These are phyloP conservation scores for Pelargonium hybrid DNA, from an alignment of 441 rosid species.

Conservation along the genomic window DNA sequence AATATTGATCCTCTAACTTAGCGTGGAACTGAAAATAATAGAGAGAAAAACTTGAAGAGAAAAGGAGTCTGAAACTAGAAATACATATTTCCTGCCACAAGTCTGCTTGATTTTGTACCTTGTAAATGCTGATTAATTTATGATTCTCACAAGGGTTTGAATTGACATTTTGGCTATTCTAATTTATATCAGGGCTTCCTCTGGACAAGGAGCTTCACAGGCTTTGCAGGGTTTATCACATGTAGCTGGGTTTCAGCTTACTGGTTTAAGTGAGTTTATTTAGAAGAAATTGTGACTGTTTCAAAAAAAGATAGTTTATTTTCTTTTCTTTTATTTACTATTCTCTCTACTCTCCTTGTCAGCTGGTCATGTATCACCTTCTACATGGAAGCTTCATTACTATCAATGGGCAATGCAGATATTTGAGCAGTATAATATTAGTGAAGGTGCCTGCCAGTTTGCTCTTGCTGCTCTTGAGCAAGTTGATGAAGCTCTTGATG, in stretches of 20 bases:
- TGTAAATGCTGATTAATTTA: not conserved
- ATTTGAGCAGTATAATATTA: conserved; percentile 80
- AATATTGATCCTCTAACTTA: too few relatives aligned
- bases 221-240: conserved; percentile 69
- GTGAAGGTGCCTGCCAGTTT: conserved; percentile 93
- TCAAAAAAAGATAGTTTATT: not conserved
- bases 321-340: conserved; percentile 12
- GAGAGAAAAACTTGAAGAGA: too few relatives aligned
- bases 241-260: conserved; percentile 57
- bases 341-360: conserved; percentile 11
- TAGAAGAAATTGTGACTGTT: conserved; percentile 7
- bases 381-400: conserved; percentile 88
- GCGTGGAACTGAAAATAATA: not conserved
- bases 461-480: conserved; percentile 98
- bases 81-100: not conserved
- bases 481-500: conserved; percentile 74
- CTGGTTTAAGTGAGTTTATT: conserved; percentile 47
- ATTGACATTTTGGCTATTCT: conserved; percentile 15
- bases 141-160: conserved; percentile 17
- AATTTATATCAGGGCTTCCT: conserved; percentile 60
- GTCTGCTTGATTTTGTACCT: not conserved
- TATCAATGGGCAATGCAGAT: conserved; percentile 98
- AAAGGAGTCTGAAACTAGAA: too few relatives aligned
- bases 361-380: conserved; percentile 49
- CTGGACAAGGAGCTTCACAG: conserved; percentile 67